Evolutionary conservation across 768 basidiomycete species (phyloP).

Genomic region (Auriscalpium microsporum): DNA sequence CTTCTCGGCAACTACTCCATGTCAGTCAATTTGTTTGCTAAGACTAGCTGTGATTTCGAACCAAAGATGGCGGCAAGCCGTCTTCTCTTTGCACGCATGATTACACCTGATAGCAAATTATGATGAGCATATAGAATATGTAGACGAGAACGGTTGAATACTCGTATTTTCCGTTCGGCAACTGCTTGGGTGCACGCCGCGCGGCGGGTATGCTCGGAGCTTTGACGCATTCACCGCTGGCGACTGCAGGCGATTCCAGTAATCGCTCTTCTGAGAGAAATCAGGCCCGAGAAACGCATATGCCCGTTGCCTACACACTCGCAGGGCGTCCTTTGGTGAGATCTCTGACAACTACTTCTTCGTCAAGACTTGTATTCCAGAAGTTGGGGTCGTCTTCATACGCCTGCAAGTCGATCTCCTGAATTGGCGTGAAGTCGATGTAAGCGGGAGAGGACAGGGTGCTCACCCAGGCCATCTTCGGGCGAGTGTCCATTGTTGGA

Average conservation of each 20-base stretch:
- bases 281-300: not conserved
- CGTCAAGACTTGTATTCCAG: slow-evolving; percentile 42
- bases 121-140: not conserved
- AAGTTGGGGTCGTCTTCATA: slow-evolving; percentile 64
- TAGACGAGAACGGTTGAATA: not conserved
- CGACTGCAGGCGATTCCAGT: not conserved
- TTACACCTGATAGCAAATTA: slow-evolving; percentile 48
- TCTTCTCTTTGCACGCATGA: slow-evolving; percentile 74
- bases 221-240: too few species aligned
- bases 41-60: slow-evolving; percentile 18
- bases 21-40: not conserved
- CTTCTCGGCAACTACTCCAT: slow-evolving; percentile 61
- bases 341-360: slow-evolving; percentile 28
- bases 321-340: slow-evolving; percentile 19
- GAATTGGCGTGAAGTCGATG: not conserved
- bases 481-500: slow-evolving; percentile 65
- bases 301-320: slow-evolving; percentile 10
- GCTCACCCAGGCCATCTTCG: slow-evolving; percentile 49
- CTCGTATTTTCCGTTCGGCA: slow-evolving; percentile 61
- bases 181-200: slow-evolving; percentile 23
- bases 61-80: slow-evolving; percentile 71
- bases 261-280: not conserved
- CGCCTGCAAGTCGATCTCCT: slow-evolving; percentile 62
- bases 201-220: not conserved
- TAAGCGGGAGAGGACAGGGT: not conserved